Evolutionary conservation across 495 filamentous ascomycete genomes (phyloP).

Genomic region (Penicillium paxilli): DNA sequence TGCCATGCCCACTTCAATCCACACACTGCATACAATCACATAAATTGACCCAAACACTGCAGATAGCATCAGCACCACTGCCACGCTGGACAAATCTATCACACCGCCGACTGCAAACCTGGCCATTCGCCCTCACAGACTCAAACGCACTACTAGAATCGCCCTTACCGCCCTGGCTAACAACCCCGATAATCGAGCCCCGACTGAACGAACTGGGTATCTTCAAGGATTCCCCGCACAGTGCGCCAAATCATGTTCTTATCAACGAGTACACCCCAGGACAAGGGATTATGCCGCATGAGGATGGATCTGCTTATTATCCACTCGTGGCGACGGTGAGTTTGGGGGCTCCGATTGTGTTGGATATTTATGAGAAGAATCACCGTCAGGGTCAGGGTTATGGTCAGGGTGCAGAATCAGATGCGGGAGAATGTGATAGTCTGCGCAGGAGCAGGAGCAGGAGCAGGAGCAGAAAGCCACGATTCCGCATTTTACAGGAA

Average conservation of each 20-base stretch:
- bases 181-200: conserved; percentile 61
- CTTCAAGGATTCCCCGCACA: conserved; percentile 72
- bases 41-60: neutral
- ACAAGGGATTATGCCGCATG: conserved; percentile 94
- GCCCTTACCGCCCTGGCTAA: conserved; percentile 77
- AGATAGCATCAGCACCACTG: conserved; percentile 59
- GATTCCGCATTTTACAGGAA: conserved; percentile 81
- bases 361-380: conserved; percentile 73
- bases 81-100: conserved; percentile 83
- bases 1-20: neutral
- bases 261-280: conserved; percentile 89
- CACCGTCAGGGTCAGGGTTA: too few relatives aligned
- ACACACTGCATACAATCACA: neutral
- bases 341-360: conserved; percentile 71
- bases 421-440: neutral
- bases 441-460: neutral
- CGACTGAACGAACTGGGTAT: conserved; percentile 61
- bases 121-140: conserved; percentile 74
- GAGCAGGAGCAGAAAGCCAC: conserved; percentile 24
- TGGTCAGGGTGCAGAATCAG: too few relatives aligned
- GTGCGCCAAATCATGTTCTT: conserved; percentile 82
- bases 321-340: conserved; percentile 89
- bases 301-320: conserved; percentile 86
- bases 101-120: conserved; percentile 86
- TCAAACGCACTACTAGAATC: conserved; percentile 73